These are phyloP conservation scores for Ophiocordyceps sinensis DNA, from an alignment of 2,329 filamentous ascomycete genomes.

Conservation along the genomic window DNA sequence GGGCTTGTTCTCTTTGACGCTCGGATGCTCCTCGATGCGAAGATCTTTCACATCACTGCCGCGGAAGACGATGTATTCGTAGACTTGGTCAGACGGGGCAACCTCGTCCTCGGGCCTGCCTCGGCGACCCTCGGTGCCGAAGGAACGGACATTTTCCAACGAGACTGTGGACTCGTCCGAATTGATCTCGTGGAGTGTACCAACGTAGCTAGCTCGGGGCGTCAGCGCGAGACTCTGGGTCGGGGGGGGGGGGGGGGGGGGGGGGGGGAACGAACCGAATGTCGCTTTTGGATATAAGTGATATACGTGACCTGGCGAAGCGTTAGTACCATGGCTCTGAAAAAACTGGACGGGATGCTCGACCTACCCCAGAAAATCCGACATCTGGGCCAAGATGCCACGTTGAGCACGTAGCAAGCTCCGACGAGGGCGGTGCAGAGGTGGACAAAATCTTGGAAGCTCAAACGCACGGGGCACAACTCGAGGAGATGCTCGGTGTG, in stretches of 20 bases:
- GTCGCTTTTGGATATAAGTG: constrained; percentile 92
- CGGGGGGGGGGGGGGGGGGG: constrained; percentile 1
- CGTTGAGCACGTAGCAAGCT: constrained; percentile 27
- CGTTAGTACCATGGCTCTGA: neutral
- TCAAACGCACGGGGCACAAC: constrained; percentile 2
- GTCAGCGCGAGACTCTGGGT: constrained; percentile 14
- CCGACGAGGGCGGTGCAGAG: constrained; percentile 7
- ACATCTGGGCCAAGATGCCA: constrained; percentile 30
- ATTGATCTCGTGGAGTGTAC: constrained; percentile 94
- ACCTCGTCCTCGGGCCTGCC: constrained; percentile 70
- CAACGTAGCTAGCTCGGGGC: constrained; percentile 59
- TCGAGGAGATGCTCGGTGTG: neutral
- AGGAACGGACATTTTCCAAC: constrained; percentile 88
- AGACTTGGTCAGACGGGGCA: constrained; percentile 69
- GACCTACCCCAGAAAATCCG: constrained; percentile 45
- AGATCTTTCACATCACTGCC: constrained; percentile 98
- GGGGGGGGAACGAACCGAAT: constrained; percentile 56
- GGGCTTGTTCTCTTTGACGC: constrained; percentile 59
- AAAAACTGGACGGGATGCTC: neutral
- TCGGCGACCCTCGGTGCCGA: constrained; percentile 83
- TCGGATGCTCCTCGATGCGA: constrained; percentile 73
- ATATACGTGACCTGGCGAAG: constrained; percentile 62
- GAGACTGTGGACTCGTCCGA: constrained; percentile 94
- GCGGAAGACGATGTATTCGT: constrained; percentile 97
- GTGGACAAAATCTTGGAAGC: constrained; percentile 6